Base-by-base conservation (phyloP, 2,329 filamentous ascomycete species). In the Cladosporium velox region DNA sequence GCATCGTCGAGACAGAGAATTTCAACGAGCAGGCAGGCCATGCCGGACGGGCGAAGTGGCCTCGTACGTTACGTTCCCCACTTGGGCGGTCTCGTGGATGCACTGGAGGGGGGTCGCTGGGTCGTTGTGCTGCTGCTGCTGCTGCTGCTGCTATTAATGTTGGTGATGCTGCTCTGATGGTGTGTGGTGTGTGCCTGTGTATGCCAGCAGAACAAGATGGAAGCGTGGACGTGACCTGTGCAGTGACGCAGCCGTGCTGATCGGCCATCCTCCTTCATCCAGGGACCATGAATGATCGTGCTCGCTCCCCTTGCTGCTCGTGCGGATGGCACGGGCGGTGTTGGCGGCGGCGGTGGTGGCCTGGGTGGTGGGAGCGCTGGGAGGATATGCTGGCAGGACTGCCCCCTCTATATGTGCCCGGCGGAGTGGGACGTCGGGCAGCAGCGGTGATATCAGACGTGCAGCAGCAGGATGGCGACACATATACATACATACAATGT, bases 201-300 rank as follows among this genome's bases (percentile, higher is more conserved):
- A n/a, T 41, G 55, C n/a, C 55, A 58, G 55, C 55, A 55, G 52
- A 32, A 34, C 18, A 55, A 30, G 52, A 34, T 32, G 28, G 32
- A n/a, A 30, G 26, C 14, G 28, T 34, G 52, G 52, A 55, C 30
- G 52, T 59, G 57, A 28, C 34, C 57, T 47, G 57, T 49, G 59
- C 26, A 32, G 47, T 62, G 59, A 62, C 59, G 59, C 59, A 62
- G 59, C 15, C 41, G 10, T 59, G 59, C 38, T 61, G 59, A 61
- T 61, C 59, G 41, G 59, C 59, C 59, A 61, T 61, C 59, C 41
- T 44, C 59, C 59, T 34, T 12, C 52, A 55, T 34, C 6, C 52
- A 55, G 52, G 52, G 52, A 55, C 52, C 52, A 32, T 21, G 52
- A 47, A 47, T 21, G 41, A 55, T 55, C 30, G 28, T 55, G 52